Percentiles rank a stretch among this genome's conserved stretches.
phyloP scores from a whole-genome alignment of 2,329 filamentous ascomycete species.

The Fusarium tjaetaba region DNA sequence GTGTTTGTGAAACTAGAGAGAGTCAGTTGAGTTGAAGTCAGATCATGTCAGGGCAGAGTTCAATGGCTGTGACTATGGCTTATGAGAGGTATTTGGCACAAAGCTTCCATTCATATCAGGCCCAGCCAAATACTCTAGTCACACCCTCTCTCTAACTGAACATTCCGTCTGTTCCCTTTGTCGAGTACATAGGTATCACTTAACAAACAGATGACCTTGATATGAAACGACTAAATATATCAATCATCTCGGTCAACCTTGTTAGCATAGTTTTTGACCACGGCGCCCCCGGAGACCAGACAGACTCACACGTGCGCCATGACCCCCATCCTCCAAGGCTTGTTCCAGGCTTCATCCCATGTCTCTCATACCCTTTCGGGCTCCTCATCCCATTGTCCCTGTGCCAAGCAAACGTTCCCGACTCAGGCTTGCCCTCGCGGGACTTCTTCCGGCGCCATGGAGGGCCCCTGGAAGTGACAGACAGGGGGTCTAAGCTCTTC shows the following conservation, averaged over 20 bases:
- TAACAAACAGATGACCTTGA: not conserved
- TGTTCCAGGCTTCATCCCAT: slow-evolving; percentile 23
- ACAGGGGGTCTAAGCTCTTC: slow-evolving; percentile 31
- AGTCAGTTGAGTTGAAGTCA: not conserved
- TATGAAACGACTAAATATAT: slow-evolving; percentile 13
- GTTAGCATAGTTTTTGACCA: slow-evolving; percentile 13
- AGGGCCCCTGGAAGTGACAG: slow-evolving; percentile 32
- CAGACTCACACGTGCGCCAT: slow-evolving; percentile 37
- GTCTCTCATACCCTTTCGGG: slow-evolving; percentile 3
- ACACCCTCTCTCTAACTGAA: not conserved
- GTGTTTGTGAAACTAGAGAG: slow-evolving; percentile 14
- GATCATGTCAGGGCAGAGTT: not conserved
- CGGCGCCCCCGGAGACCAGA: slow-evolving; percentile 19
- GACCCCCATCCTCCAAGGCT: slow-evolving; percentile 8
- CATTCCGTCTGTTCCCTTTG: slow-evolving; percentile 1
- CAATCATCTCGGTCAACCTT: slow-evolving; percentile 16
- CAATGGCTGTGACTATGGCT: not conserved
- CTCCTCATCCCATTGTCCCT: slow-evolving; percentile 2
- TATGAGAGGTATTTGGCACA: not conserved
- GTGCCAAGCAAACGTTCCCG: slow-evolving; percentile 26
- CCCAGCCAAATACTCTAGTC: not conserved
- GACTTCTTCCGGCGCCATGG: slow-evolving; percentile 35
- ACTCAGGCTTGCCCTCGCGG: slow-evolving; percentile 35
- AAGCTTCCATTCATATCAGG: not conserved
- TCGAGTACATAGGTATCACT: not conserved